phyloP scores from a whole-genome alignment of 805 yeast species.

The Wickerhamiella allomyrinae region DNA sequence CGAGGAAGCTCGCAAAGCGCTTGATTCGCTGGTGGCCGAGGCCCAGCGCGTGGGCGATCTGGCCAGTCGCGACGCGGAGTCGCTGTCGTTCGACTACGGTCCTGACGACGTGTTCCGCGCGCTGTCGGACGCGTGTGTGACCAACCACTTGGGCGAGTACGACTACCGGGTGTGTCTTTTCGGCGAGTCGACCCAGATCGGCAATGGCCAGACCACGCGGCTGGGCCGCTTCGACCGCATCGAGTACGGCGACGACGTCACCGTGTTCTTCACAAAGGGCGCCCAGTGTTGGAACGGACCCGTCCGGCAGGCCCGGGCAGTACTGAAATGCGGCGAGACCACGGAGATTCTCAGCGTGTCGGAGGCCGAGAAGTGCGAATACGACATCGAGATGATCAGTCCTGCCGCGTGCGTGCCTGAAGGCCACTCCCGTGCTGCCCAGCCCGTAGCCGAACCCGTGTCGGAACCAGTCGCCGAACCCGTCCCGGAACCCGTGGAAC shows the following conservation, averaged over 20 bases:
- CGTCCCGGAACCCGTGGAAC: no score
- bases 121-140: conserved; percentile 34
- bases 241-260: conserved; percentile 21
- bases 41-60: conserved; percentile 12
- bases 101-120: conserved; percentile 52
- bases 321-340: conserved; percentile 50
- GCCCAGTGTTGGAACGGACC: conserved; percentile 94
- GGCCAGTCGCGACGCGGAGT: conserved; percentile 11
- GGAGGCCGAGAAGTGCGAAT: conserved; percentile 84
- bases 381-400: conserved; percentile 30
- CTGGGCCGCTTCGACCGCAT: conserved; percentile 34
- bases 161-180: conserved; percentile 48
- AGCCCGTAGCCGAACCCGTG: no score
- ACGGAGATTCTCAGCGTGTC: conserved; percentile 47
- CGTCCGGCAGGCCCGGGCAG: conserved; percentile 49
- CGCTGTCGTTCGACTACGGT: conserved; percentile 31
- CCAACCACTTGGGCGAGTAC: conserved; percentile 49
- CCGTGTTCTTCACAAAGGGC: conserved; percentile 41
- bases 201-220: conserved; percentile 32
- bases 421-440: no score
- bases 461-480: no score
- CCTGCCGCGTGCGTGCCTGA: conserved; percentile 15
- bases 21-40: conserved; percentile 10
- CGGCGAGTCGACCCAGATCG: conserved; percentile 43
- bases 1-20: conserved; percentile 2